Evolutionary conservation across 345 rosid genomes (phyloP).

Genomic region (Populus pruinosa): DNA sequence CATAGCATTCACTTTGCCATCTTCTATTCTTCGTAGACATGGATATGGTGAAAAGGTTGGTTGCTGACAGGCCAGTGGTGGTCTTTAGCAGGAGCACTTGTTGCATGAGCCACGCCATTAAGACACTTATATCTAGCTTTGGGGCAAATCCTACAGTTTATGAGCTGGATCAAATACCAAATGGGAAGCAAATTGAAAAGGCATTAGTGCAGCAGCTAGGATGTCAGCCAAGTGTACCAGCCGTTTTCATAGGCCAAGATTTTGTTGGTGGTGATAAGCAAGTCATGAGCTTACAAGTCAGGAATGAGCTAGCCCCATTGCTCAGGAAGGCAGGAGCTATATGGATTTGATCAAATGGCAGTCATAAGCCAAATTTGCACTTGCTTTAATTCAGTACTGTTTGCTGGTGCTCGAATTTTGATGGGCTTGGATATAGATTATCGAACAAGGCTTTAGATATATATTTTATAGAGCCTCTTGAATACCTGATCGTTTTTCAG

Average conservation of each 20-base stretch:
- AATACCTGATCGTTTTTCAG: neutral
- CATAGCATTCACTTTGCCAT: neutral
- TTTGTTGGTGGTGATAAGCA: constrained; percentile 74
- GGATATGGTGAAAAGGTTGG: constrained; percentile 45
- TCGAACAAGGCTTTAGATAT: neutral
- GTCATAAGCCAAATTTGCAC: neutral
- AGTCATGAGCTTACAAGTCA: constrained; percentile 66
- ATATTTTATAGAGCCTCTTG: neutral
- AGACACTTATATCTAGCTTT: constrained; percentile 55
- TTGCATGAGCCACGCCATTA: constrained; percentile 68
- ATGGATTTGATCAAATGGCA: constrained; percentile 47
- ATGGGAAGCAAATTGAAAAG: constrained; percentile 54
- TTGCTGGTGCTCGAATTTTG: neutral
- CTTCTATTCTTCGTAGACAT: constrained; percentile 16
- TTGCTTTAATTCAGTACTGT: neutral
- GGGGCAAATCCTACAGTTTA: constrained; percentile 73
- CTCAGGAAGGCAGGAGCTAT: constrained; percentile 81
- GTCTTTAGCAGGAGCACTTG: constrained; percentile 82
- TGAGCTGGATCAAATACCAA: constrained; percentile 61
- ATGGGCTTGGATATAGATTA: neutral
- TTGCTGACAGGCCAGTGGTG: constrained; percentile 74
- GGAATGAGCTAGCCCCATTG: constrained; percentile 55
- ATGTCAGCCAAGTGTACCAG: constrained; percentile 58
- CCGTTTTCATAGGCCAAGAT: constrained; percentile 74
- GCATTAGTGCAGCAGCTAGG: constrained; percentile 62